Evolutionary conservation across 305 asterid species (phyloP), one percentile per base, ranked within the genome.

Genomic region (Rubia peregrina): DNA sequence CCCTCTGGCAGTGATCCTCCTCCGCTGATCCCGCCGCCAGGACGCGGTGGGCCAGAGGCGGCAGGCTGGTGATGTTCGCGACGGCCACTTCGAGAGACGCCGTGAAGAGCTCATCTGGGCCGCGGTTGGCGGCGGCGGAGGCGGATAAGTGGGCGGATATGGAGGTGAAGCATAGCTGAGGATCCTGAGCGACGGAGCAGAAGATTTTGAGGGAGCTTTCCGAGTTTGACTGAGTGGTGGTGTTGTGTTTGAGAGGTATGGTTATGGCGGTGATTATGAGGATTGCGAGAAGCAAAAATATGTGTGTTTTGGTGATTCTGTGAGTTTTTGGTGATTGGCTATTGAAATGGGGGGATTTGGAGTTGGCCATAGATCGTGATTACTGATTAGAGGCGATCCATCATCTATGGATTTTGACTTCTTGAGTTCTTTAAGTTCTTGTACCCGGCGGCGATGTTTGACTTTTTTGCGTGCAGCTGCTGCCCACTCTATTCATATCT

Each of bases 131-230:
- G 9, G 11, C 24, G 68, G 3, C 8, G 21, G 82, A 79, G 40
- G 79, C 48, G 69, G 82, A 2, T 13, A 10, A 79, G 79, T 83
- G 82, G 38, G 90, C 74, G 4, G 83, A 79, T 0, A 83, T 72
- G 13, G 92, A 75, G 83, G 87, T 73, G 80, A 78, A 12, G 84
- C 91, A 86, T 1, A 85, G 78, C 30, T 75, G 79, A 7, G 89
- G 83, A 75, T 80, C 79, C 74, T 83, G 85, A 72, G 91, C 83
- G 16, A 83, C 86, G 1, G 86, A 76, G 73, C 91, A 86, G 55
- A 84, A 67, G 26, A 9, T 6, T 22, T 24, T 36, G 13, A 67
- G 22, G 16, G 43, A 21, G 43, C 10, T 30, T 67, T 67, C 14
- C 44, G 22, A 67, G 61, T 43, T 48, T 56, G 33, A 22, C 14